phyloP scores from a whole-genome alignment of 257 asterid species.

The Capsicum baccatum region DNA sequence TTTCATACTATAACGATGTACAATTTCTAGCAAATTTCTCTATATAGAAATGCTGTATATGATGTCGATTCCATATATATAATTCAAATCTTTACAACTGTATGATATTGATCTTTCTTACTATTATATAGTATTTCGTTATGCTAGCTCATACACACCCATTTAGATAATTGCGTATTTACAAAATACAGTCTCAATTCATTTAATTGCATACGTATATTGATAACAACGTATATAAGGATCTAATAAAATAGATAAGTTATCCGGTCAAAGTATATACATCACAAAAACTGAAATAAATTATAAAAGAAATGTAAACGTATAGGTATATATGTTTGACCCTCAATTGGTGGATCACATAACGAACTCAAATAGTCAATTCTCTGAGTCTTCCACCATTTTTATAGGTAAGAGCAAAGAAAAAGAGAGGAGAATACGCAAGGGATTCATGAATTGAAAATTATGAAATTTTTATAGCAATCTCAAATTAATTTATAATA shows the following conservation, averaged over 20 bases:
- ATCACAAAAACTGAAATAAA: not conserved
- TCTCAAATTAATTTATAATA: no score
- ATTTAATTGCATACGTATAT: not conserved
- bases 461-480: no score
- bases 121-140: not conserved
- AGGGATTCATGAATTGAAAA: no score
- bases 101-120: not conserved
- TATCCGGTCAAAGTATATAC: not conserved
- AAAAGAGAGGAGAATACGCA: not conserved
- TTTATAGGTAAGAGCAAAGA: not conserved
- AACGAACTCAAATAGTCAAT: not conserved
- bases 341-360: conserved; percentile 25
- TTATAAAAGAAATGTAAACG: no score
- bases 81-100: no score
- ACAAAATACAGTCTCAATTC: no score
- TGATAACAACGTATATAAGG: not conserved
- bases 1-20: no score
- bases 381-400: not conserved
- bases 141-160: not conserved
- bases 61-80: no score
- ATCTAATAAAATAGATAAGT: not conserved
- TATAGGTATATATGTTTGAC: not conserved
- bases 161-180: not conserved
- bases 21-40: not conserved
- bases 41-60: not conserved